A percentile compares a stretch with the other conserved stretches of the same genome.
Conservation (phyloP, 805 yeast genomes). For the Starmerella sp. region DNA sequence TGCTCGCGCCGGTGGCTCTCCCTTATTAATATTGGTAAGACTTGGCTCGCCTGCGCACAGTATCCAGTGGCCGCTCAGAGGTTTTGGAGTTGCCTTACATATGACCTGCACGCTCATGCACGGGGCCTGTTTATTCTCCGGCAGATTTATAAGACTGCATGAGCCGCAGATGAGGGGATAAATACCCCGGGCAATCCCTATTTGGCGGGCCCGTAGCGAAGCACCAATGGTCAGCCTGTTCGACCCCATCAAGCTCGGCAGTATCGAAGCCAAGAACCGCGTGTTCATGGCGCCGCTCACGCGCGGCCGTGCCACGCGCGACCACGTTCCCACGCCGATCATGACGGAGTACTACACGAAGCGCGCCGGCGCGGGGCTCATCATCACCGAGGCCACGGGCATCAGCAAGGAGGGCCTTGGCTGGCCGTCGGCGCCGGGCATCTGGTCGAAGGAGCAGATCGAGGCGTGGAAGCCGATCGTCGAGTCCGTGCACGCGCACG, state of each 20-base stretch:
- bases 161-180: too few relatives aligned
- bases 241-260: not conserved
- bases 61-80: too few relatives aligned
- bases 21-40: not conserved
- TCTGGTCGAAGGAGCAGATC: not conserved
- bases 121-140: not conserved
- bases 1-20: too few relatives aligned
- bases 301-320: not conserved
- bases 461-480: not conserved
- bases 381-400: not conserved
- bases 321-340: not conserved
- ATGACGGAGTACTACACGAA: not conserved
- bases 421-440: not conserved
- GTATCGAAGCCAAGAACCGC: not conserved
- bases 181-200: too few relatives aligned
- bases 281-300: slow-evolving; percentile 1
- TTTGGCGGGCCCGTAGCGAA: too few relatives aligned
- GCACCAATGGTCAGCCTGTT: not conserved
- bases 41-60: not conserved
- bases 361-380: not conserved
- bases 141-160: not conserved
- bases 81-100: not conserved
- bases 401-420: not conserved
- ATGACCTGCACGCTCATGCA: not conserved
- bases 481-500: not conserved